Evolutionary conservation across 345 rosid species (phyloP).

Genomic region (Hirschfeldia incana): DNA sequence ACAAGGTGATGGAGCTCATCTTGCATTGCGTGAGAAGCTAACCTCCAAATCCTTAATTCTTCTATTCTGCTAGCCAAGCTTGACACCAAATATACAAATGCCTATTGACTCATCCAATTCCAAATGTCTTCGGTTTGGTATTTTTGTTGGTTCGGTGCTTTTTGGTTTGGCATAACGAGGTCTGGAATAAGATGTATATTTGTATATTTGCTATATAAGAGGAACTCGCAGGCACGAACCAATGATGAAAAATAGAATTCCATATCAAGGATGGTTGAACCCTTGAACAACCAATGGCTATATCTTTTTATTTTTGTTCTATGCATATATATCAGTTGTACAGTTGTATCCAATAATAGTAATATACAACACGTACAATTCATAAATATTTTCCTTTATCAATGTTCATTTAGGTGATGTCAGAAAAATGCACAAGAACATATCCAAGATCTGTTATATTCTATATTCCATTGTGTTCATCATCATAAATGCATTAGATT

Average conservation of each 20-base stretch:
- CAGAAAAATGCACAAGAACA: not conserved
- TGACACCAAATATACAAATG: not conserved
- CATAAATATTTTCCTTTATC: not conserved
- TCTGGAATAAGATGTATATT: too few relatives aligned
- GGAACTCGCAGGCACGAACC: too few relatives aligned
- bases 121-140: not conserved
- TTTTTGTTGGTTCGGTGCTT: not conserved
- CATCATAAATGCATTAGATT: too few relatives aligned
- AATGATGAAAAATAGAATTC: not conserved
- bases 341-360: not conserved
- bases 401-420: not conserved
- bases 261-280: not conserved
- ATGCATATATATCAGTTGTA: not conserved
- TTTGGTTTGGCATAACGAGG: not conserved
- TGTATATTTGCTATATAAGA: too few relatives aligned
- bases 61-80: not conserved
- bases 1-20: constrained; percentile 1
- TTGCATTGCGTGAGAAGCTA: not conserved
- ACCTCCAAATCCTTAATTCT: not conserved
- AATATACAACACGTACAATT: too few relatives aligned
- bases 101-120: not conserved
- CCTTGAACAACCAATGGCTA: not conserved
- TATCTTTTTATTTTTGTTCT: not conserved
- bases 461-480: too few relatives aligned
- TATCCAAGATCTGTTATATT: not conserved